Evolutionary conservation across 78 protist genomes (phyloP).

Genomic region (Dictyostelium capitatum): DNA sequence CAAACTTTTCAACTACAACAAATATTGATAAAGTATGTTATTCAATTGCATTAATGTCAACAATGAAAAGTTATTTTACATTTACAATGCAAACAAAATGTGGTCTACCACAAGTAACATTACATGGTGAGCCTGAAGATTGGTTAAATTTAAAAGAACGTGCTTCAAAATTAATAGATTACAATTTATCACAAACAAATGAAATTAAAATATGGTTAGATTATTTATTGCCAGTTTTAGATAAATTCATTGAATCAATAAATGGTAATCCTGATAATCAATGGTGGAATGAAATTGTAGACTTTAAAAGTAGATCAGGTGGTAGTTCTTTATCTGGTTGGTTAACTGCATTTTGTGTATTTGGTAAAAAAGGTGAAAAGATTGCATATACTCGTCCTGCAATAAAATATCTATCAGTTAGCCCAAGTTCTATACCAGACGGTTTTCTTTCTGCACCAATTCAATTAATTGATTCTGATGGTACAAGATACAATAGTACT

Average conservation of each 20-base stretch:
- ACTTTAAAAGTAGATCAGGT: conserved; percentile 15
- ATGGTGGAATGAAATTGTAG: conserved; percentile 65
- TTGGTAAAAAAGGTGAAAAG: too few relatives aligned
- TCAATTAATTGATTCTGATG: too few relatives aligned
- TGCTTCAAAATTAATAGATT: background rate
- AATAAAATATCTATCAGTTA: too few relatives aligned
- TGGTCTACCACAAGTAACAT: too few relatives aligned
- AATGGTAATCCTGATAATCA: conserved; percentile 21
- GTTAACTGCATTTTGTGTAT: background rate
- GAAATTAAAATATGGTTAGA: conserved; percentile 45
- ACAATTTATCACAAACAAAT: background rate
- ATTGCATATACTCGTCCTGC: too few relatives aligned
- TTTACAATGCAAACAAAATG: too few relatives aligned
- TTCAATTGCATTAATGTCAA: too few relatives aligned
- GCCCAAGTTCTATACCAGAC: too few relatives aligned
- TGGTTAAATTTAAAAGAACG: background rate
- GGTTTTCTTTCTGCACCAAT: too few relatives aligned
- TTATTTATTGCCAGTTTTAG: conserved; percentile 27
- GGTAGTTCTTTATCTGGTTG: conserved; percentile 38
- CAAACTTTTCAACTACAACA: conserved; percentile 67
- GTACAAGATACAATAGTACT: too few relatives aligned
- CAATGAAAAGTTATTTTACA: too few relatives aligned
- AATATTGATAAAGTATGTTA: too few relatives aligned
- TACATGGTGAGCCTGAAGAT: conserved; percentile 5
- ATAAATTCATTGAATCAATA: conserved; percentile 38